Evolutionary conservation across 2,329 filamentous ascomycete species (phyloP).

Genomic region (Ascocoryne sarcoides): DNA sequence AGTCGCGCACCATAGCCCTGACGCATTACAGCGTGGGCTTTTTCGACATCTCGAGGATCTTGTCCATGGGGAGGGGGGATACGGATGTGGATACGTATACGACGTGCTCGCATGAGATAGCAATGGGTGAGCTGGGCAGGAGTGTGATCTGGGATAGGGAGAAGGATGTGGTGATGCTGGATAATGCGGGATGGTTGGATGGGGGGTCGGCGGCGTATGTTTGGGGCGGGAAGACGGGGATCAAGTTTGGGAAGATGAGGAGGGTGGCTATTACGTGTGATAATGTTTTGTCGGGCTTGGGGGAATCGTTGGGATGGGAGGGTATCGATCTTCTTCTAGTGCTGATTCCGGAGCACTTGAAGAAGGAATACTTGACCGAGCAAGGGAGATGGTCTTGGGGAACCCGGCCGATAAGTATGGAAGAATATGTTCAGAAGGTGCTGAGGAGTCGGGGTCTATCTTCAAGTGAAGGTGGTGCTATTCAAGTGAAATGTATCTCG

Average conservation of each 20-base stretch:
- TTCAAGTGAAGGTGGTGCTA: neutral
- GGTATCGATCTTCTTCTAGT: neutral
- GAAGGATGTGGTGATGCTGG: neutral
- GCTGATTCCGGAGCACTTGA: neutral
- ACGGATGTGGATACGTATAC: constrained; percentile 10
- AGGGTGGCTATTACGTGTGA: constrained; percentile 3
- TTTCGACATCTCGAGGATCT: constrained; percentile 3
- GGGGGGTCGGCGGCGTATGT: neutral
- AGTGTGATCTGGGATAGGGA: neutral
- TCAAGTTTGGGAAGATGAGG: constrained; percentile 4
- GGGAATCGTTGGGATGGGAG: constrained; percentile 1
- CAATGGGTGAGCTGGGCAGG: neutral
- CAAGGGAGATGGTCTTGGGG: neutral
- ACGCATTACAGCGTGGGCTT: constrained; percentile 3
- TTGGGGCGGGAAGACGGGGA: constrained; percentile 9
- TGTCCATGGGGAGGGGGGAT: constrained; percentile 3
- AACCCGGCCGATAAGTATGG: neutral
- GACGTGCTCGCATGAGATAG: constrained; percentile 8
- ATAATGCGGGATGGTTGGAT: neutral
- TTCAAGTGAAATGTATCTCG: neutral
- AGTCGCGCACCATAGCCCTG: constrained; percentile 1
- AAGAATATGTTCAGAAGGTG: neutral
- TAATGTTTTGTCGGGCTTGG: constrained; percentile 1
- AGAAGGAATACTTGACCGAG: neutral
- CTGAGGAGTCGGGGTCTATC: neutral